Percentiles rank a stretch among this genome's conserved stretches.
phyloP scores from a whole-genome alignment of 768 basidiomycete genomes.

The Kwoniella dejecticola region DNA sequence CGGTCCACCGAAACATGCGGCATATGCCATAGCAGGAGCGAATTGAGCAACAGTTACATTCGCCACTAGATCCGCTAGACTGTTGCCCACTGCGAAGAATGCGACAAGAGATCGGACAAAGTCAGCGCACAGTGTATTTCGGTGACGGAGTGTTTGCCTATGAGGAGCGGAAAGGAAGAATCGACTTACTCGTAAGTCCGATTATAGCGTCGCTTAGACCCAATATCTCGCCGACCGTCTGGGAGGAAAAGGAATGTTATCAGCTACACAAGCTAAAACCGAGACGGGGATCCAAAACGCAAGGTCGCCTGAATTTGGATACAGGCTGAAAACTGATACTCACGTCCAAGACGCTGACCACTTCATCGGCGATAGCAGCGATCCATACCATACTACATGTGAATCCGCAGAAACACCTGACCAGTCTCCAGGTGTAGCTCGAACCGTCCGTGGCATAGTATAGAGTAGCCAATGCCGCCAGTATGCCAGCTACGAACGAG shows the following conservation, averaged over 20 bases:
- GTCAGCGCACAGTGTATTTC: too few species aligned
- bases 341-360: slow-evolving; percentile 85
- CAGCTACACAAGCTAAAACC: too few species aligned
- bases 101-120: background rate
- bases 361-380: slow-evolving; percentile 96
- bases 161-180: too few species aligned
- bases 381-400: slow-evolving; percentile 92
- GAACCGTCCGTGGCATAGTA: slow-evolving; percentile 66
- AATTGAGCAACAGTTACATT: slow-evolving; percentile 86
- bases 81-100: slow-evolving; percentile 93
- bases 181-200: slow-evolving; percentile 70
- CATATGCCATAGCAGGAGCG: slow-evolving; percentile 55
- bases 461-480: slow-evolving; percentile 63
- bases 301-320: background rate
- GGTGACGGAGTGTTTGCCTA: too few species aligned
- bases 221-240: slow-evolving; percentile 92
- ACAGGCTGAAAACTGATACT: slow-evolving; percentile 30
- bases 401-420: slow-evolving; percentile 88
- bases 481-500: slow-evolving; percentile 63
- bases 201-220: slow-evolving; percentile 97
- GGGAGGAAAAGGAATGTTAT: slow-evolving; percentile 10
- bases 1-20: slow-evolving; percentile 52
- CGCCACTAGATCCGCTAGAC: slow-evolving; percentile 92
- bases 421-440: slow-evolving; percentile 64
- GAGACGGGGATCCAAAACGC: background rate